Evolutionary conservation across 1,284 basidiomycete genomes (phyloP).

Genomic region (Marasmius tenuissimus): DNA sequence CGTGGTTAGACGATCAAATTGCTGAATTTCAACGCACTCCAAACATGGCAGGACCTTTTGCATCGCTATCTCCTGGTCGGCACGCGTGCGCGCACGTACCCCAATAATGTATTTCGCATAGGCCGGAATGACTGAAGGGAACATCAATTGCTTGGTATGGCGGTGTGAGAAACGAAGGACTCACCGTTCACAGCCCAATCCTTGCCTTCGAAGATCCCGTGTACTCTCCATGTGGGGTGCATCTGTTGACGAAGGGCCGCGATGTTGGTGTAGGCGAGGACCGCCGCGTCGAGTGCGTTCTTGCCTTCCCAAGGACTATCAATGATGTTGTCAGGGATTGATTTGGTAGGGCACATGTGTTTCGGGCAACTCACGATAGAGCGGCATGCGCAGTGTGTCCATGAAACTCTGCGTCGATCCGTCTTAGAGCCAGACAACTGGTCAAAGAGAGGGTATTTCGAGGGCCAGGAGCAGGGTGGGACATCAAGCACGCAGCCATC

Average conservation of each 20-base stretch:
- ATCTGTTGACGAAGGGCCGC: slow-evolving; percentile 75
- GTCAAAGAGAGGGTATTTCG: slow-evolving; percentile 52
- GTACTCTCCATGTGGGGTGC: slow-evolving; percentile 59
- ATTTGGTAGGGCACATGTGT: slow-evolving; percentile 41
- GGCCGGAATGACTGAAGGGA: slow-evolving; percentile 70
- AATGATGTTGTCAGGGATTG: slow-evolving; percentile 39
- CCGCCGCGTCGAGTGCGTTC: slow-evolving; percentile 78
- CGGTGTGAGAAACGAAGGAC: slow-evolving; percentile 14
- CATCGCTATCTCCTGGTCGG: slow-evolving; percentile 55
- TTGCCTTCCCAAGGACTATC: slow-evolving; percentile 64
- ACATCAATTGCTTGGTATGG: not conserved
- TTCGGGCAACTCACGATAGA: not conserved
- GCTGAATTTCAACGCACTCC: slow-evolving; percentile 45
- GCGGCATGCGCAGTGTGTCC: slow-evolving; percentile 54
- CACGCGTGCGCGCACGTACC: slow-evolving; percentile 68
- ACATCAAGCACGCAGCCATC: slow-evolving; percentile 72
- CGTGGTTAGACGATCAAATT: not conserved
- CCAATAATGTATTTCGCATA: slow-evolving; percentile 69
- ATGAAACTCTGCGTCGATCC: slow-evolving; percentile 50
- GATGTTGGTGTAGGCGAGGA: slow-evolving; percentile 70
- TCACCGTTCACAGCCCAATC: slow-evolving; percentile 64
- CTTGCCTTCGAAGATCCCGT: slow-evolving; percentile 63
- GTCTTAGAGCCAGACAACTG: slow-evolving; percentile 52
- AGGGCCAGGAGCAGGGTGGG: slow-evolving; percentile 63
- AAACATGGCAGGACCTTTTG: slow-evolving; percentile 70